Conservation (phyloP, 2,329 filamentous ascomycete genomes). For the Hypoxylon sp. region DNA sequence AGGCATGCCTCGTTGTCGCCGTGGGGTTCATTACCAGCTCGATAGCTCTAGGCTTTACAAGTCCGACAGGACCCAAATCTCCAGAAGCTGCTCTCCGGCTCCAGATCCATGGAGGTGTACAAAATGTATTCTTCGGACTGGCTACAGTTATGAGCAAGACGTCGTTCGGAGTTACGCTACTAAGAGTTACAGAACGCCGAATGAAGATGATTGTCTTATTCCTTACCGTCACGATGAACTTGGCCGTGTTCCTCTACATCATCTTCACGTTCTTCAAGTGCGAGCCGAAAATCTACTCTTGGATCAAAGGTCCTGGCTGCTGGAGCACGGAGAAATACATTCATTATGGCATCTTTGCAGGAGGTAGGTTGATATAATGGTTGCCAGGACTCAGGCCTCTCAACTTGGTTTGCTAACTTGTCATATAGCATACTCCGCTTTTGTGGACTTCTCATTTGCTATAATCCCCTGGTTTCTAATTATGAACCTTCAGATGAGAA, state of each 20-base stretch:
- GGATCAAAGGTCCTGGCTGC: slow-evolving; percentile 43
- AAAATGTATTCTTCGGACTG: slow-evolving; percentile 45
- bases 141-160: slow-evolving; percentile 47
- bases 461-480: slow-evolving; percentile 53
- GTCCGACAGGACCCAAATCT: slow-evolving; percentile 29
- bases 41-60: slow-evolving; percentile 45
- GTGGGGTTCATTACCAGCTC: slow-evolving; percentile 41
- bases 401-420: slow-evolving; percentile 12
- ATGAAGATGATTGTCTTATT: slow-evolving; percentile 35
- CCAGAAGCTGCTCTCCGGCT: slow-evolving; percentile 28
- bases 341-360: slow-evolving; percentile 45
- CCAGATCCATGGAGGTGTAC: slow-evolving; percentile 46
- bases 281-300: slow-evolving; percentile 39
- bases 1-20: slow-evolving; percentile 35
- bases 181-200: slow-evolving; percentile 43
- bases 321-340: slow-evolving; percentile 44
- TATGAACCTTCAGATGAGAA: slow-evolving; percentile 51
- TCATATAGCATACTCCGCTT: slow-evolving; percentile 46
- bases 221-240: slow-evolving; percentile 42
- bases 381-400: background rate
- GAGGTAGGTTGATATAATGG: slow-evolving; percentile 20
- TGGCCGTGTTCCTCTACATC: slow-evolving; percentile 44
- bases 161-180: slow-evolving; percentile 45
- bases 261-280: slow-evolving; percentile 48
- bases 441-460: slow-evolving; percentile 51